Percentiles rank a stretch among this genome's conserved stretches.
Evolutionary conservation across 129 eudicot genomes (phyloP).

Genomic region (Escallonia herrerae): DNA sequence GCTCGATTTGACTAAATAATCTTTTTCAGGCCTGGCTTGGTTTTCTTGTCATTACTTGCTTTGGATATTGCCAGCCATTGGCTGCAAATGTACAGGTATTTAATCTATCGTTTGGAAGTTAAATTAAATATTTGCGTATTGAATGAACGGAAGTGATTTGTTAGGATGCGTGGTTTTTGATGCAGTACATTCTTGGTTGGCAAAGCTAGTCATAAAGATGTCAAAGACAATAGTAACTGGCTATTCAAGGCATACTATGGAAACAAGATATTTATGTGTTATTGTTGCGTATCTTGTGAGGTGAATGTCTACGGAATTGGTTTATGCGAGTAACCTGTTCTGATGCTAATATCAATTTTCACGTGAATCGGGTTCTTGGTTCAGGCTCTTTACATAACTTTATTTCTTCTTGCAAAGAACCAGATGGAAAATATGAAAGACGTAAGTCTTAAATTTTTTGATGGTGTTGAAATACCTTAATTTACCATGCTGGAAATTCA

Average conservation of each 20-base stretch:
- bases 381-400: conserved; percentile 85
- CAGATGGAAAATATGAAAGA: conserved; percentile 47
- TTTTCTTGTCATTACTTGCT: conserved; percentile 89
- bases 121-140: no score
- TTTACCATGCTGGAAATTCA: background rate
- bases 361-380: conserved; percentile 7
- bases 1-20: conserved; percentile 11
- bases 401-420: conserved; percentile 80
- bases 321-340: background rate
- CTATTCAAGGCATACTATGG: conserved; percentile 80
- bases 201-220: conserved; percentile 91
- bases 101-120: background rate
- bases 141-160: no score
- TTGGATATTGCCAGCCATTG: conserved; percentile 95
- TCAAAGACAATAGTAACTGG: conserved; percentile 92
- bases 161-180: background rate
- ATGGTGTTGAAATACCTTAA: background rate
- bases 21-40: conserved; percentile 73
- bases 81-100: conserved; percentile 98
- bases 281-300: conserved; percentile 94
- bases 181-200: conserved; percentile 95
- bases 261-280: conserved; percentile 84
- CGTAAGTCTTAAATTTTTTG: conserved; percentile 35
- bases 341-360: conserved; percentile 1
- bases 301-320: conserved; percentile 24